Evolutionary conservation across 768 basidiomycete genomes (phyloP), one percentile per base, ranked within the genome.

Genomic region (Paxillus ammoniavirescens): DNA sequence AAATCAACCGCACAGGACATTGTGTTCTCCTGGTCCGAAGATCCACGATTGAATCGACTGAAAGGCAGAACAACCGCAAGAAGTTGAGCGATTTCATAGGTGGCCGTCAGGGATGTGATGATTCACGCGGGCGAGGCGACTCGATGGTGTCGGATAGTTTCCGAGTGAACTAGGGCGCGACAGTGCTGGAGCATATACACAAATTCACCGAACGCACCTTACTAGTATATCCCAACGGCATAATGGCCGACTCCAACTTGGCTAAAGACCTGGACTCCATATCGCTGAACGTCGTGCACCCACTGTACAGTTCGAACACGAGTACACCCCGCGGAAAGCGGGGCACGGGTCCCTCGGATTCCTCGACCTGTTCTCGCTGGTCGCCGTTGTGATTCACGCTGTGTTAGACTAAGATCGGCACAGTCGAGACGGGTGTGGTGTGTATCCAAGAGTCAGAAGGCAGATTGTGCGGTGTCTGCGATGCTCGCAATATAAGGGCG

Each of bases 381-480:
- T 77, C 78, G 12, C 76, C 77, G 21, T 74, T 72, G 37, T 65
- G 65, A 35, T 70, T 28, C 70, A 14, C 70, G 72, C 38, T 75
- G 47, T 63, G 70, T 63, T 10, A 69, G 50, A n/a, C n/a, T n/a
- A n/a, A n/a, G n/a, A n/a, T n/a, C n/a, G n/a, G n/a, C n/a, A n/a
- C n/a, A n/a, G n/a, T n/a, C n/a, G n/a, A n/a, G n/a, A n/a, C n/a
- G n/a, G n/a, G n/a, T n/a, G n/a, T n/a, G n/a, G n/a, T n/a, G n/a
- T n/a, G n/a, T n/a, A n/a, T 31, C 74, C 76, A 30, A 78, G 65
- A 51, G 7, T 83, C 76, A 82, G 63, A 92, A 90, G 0, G 94
- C 95, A 58, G 93, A 93, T 41, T 81, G 73, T 0, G 87, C 91
- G 18, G 96, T 86, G 52, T 98, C 95, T 15, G 83, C 90, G n/a